A percentile compares a stretch with the other conserved stretches of the same genome.
Conservation (phyloP, 2,329 filamentous ascomycete genomes). For the Hypoxylon sp. region DNA sequence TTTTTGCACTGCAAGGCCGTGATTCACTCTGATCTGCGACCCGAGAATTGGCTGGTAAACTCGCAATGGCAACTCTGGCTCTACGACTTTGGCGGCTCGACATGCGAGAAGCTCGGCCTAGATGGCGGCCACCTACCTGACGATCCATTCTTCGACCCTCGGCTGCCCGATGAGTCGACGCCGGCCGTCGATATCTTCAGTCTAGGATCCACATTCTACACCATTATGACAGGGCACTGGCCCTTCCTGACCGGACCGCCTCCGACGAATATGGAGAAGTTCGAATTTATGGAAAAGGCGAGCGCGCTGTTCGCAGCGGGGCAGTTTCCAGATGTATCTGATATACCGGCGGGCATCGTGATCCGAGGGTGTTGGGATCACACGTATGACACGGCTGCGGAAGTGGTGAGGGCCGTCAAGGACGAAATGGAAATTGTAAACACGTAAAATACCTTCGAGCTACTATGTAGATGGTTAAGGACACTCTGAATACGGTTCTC, state of each 20-base stretch:
- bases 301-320: neutral
- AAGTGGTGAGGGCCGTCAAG: neutral
- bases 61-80: neutral
- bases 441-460: neutral
- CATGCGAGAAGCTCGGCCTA: neutral
- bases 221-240: conserved; percentile 2
- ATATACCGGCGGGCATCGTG: neutral
- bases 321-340: neutral
- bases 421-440: neutral
- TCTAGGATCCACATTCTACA: conserved; percentile 1
- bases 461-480: too few relatives aligned
- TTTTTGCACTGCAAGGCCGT: neutral
- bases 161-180: neutral
- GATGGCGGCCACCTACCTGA: neutral
- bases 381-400: neutral
- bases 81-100: conserved; percentile 3
- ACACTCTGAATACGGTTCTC: too few relatives aligned
- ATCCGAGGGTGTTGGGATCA: neutral
- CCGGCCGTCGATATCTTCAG: neutral
- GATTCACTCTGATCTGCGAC: conserved; percentile 1
- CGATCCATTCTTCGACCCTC: neutral
- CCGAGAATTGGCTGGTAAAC: conserved; percentile 1
- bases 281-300: neutral
- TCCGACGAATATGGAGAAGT: neutral
- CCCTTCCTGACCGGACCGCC: neutral